A percentile compares a stretch with the other conserved stretches of the same genome.
These are phyloP conservation scores for Daldinia caldariorum DNA, from an alignment of 495 filamentous ascomycete genomes.

Conservation along the genomic window DNA sequence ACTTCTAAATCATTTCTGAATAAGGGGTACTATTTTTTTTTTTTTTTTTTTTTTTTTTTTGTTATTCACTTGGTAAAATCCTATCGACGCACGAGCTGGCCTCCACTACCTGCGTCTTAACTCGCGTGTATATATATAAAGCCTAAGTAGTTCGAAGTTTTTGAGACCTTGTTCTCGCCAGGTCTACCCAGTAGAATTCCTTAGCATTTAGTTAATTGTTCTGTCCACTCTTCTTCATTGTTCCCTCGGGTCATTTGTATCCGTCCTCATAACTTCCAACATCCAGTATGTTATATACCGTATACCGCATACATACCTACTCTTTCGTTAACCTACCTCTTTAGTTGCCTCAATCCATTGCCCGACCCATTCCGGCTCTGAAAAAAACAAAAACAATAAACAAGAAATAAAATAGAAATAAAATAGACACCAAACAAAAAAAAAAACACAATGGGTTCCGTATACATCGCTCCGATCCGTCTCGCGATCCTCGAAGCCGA, in stretches of 20 bases:
- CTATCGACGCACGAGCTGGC: conserved; percentile 5
- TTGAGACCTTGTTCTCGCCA: not conserved
- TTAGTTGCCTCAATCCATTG: not conserved
- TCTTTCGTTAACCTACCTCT: not conserved
- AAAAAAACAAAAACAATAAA: not conserved
- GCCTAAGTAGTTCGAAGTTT: not conserved
- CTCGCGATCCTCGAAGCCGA: conserved; percentile 89
- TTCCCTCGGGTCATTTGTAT: not conserved
- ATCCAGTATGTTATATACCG: not conserved
- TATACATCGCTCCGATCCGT: conserved; percentile 63
- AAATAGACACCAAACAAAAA: not conserved
- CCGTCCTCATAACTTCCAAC: conserved; percentile 4
- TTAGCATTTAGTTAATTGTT: not conserved
- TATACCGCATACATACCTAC: not conserved
- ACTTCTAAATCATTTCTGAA: conserved; percentile 8
- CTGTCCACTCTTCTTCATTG: conserved; percentile 13
- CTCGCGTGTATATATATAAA: conserved; percentile 1
- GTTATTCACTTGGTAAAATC: not conserved
- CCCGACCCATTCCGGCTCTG: not conserved
- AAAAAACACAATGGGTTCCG: conserved; percentile 41
- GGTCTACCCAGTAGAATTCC: not conserved
- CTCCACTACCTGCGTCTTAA: conserved; percentile 1
- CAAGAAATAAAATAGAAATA: conserved; percentile 29
- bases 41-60: not conserved
- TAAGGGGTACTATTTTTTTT: not conserved